Base-by-base conservation (phyloP, 768 basidiomycete species). In the Ramaria rubella region DNA sequence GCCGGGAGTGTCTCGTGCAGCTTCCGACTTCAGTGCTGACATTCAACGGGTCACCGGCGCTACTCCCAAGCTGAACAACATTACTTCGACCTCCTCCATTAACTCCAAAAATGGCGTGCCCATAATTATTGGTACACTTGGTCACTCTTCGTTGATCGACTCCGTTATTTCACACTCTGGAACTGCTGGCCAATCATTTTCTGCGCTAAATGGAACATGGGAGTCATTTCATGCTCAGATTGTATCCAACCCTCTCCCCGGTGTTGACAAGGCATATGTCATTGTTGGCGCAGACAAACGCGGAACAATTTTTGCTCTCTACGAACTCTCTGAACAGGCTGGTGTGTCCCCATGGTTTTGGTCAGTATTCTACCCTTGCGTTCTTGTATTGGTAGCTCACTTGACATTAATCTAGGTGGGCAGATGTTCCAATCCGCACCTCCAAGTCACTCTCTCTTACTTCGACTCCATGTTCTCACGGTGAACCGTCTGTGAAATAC, bases 311-410 rank as follows among this genome's bases (percentile, higher is more conserved):
- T 86, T 75, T 62, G 81, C 76, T 2, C 62, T 87, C 31, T 86
- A 86, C 63, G 83, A 85, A 63, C 78, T 83, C 55, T 82, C 81
- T 9, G 84, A 87, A 64, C 84, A 86, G 63, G 80, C 86, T 64
- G 85, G 85, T 63, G 81, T 85, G 31, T 83, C 82, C 19, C 83
- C 83, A n/a, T 85, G 83, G 82, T 82, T 78, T 58, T 84, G 80
- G 80, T 80, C 61, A 43, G 77, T 68, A 52, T 49, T 55, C 11
- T 38, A 14, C 15, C 48, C n/a, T 30, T 9, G n/a, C 21, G 19
- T 19, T 30, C 4, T 11, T 42, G 9, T 34, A 15, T 19, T 19
- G n/a, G 30, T 23, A 19, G 8, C 48, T 14, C 11, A n/a, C 58
- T 23, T 49, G n/a, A 26, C n/a, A 64, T 68, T n/a, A n/a, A n/a